Percentiles rank a stretch among this genome's conserved stretches.
These are phyloP conservation scores for Akanthomyces dipterigenus DNA, from an alignment of 2,329 filamentous ascomycete genomes.

Conservation along the genomic window DNA sequence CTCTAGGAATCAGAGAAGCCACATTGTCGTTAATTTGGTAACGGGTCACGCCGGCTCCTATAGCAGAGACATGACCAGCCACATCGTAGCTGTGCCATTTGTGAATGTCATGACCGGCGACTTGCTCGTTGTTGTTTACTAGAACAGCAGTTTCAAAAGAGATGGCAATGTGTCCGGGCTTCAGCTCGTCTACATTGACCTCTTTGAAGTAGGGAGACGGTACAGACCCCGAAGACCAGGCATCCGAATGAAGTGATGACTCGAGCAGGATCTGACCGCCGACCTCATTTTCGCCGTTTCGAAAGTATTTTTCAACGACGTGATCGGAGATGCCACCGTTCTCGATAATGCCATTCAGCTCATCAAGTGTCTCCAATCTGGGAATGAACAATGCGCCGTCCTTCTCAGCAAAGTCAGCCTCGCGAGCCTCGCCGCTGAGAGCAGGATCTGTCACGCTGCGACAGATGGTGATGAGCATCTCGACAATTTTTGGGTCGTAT, in stretches of 20 bases:
- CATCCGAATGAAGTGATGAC: neutral
- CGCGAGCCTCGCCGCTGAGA: conserved; percentile 18
- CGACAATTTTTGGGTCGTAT: conserved; percentile 6
- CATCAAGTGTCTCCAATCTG: conserved; percentile 32
- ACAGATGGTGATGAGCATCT: conserved; percentile 22
- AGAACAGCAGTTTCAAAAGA: conserved; percentile 30
- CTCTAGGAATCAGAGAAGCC: conserved; percentile 28
- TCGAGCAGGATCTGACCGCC: neutral
- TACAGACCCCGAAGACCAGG: neutral
- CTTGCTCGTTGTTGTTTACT: conserved; percentile 14
- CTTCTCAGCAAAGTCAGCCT: conserved; percentile 38
- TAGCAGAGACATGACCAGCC: conserved; percentile 28
- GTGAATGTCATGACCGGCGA: neutral
- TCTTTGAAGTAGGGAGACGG: neutral
- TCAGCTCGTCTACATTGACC: conserved; percentile 15
- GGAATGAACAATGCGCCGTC: conserved; percentile 35
- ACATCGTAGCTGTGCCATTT: conserved; percentile 27
- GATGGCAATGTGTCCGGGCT: conserved; percentile 33
- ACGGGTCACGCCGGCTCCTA: conserved; percentile 26
- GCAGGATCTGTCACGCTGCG: conserved; percentile 17
- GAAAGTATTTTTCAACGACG: conserved; percentile 18
- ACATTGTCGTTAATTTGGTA: conserved; percentile 36
- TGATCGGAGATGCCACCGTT: conserved; percentile 14
- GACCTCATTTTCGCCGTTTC: neutral
- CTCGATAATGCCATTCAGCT: conserved; percentile 41